These are phyloP conservation scores for Aspergillus hiratsukae DNA, from an alignment of 2,329 filamentous ascomycete species.

Conservation along the genomic window DNA sequence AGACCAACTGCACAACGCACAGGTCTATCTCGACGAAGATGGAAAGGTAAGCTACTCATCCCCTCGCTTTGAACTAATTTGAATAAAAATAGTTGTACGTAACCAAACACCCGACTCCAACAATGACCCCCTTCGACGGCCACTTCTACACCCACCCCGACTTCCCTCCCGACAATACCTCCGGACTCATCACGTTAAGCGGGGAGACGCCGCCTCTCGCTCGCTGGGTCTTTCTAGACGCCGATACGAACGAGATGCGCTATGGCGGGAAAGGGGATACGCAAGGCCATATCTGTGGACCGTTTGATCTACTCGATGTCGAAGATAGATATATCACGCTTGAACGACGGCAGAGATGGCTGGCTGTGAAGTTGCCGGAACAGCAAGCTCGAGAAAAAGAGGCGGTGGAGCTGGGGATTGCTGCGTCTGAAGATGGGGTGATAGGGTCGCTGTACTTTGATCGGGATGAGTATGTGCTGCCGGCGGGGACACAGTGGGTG, in stretches of 20 bases:
- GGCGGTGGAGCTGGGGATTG: background rate
- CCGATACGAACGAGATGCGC: background rate
- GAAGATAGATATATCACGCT: background rate
- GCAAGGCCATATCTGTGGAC: slow-evolving; percentile 1
- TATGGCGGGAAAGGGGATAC: background rate
- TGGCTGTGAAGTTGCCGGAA: slow-evolving; percentile 1
- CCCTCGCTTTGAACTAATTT: background rate
- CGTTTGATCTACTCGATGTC: background rate
- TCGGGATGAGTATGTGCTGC: background rate
- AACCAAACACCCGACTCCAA: background rate
- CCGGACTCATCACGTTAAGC: background rate
- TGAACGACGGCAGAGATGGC: background rate
- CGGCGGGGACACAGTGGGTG: background rate
- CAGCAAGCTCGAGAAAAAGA: background rate
- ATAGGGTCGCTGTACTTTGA: slow-evolving; percentile 1
- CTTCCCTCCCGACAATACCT: background rate
- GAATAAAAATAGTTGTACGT: background rate
- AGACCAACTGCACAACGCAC: background rate
- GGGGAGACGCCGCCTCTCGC: background rate
- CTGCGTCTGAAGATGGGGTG: background rate
- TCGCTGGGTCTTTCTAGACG: slow-evolving; percentile 2
- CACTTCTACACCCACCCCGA: slow-evolving; percentile 1
- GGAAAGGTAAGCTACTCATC: background rate
- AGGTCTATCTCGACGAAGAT: background rate
- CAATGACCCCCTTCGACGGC: slow-evolving; percentile 1